Evolutionary conservation across 345 rosid genomes (phyloP).

Genomic region (Pistacia vera): DNA sequence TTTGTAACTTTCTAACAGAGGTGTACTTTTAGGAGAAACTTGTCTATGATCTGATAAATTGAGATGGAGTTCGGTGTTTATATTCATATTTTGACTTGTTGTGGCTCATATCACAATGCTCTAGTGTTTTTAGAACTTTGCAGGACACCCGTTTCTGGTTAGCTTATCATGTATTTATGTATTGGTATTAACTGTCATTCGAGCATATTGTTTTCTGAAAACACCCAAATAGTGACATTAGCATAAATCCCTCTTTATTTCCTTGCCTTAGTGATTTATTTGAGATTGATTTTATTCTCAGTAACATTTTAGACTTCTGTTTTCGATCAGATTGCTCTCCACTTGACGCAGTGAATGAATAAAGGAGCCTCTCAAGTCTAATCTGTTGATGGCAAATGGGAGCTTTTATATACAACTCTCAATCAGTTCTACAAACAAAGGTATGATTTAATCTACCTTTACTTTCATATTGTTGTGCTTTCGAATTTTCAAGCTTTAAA

Average conservation of each 20-base stretch:
- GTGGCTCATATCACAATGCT: too few relatives aligned
- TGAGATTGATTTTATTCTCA: not conserved
- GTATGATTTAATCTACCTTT: not conserved
- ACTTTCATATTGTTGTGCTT: not conserved
- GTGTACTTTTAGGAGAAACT: too few relatives aligned
- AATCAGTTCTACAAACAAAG: slow-evolving; percentile 38
- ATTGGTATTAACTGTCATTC: too few relatives aligned
- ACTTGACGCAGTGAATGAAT: slow-evolving; percentile 25
- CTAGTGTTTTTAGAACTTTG: too few relatives aligned
- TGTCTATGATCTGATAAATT: too few relatives aligned
- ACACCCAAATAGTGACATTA: too few relatives aligned
- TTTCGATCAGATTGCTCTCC: slow-evolving; percentile 24
- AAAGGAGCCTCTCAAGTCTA: slow-evolving; percentile 31
- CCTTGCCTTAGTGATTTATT: not conserved
- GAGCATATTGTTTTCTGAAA: too few relatives aligned
- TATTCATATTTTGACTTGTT: too few relatives aligned
- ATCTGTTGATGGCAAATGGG: slow-evolving; percentile 41
- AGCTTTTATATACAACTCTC: slow-evolving; percentile 44
- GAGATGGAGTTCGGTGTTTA: too few relatives aligned
- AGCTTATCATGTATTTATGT: too few relatives aligned
- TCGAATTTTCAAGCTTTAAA: not conserved
- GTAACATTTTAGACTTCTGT: not conserved
- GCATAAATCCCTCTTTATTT: not conserved
- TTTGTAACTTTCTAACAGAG: too few relatives aligned
- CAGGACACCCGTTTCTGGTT: too few relatives aligned